Percentiles rank a stretch among this genome's conserved stretches.
Evolutionary conservation across 202 grass and related monocot species (phyloP).

Genomic region (Carex arenaria): DNA sequence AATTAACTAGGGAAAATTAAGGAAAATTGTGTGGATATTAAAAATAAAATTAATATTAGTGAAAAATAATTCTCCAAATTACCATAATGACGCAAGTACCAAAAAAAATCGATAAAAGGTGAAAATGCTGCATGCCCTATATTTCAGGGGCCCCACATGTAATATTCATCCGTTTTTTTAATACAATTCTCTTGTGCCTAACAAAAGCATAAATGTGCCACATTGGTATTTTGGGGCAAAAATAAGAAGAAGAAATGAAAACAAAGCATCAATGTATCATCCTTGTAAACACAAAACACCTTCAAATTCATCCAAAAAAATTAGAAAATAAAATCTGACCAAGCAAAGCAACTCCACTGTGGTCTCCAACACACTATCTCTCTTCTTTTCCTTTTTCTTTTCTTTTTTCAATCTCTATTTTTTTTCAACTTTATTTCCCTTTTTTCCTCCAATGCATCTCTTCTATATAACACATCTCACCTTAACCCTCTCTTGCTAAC

Average conservation of each 20-base stretch:
- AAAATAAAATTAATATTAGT: not conserved
- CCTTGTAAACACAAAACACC: not conserved
- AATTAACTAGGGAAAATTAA: too few species aligned
- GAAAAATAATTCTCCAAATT: not conserved
- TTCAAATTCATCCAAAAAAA: constrained; percentile 5
- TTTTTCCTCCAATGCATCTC: constrained; percentile 29
- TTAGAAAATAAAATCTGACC: not conserved
- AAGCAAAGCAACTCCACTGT: constrained; percentile 29
- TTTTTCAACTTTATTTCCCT: not conserved
- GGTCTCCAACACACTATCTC: constrained; percentile 10
- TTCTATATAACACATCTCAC: constrained; percentile 29
- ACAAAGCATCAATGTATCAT: constrained; percentile 1
- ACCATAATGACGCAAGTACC: not conserved
- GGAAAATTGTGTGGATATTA: not conserved
- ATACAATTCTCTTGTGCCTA: not conserved
- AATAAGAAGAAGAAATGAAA: not conserved
- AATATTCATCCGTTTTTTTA: not conserved
- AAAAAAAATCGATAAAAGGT: not conserved
- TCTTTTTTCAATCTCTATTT: not conserved
- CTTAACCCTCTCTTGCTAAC: not conserved
- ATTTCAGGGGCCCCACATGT: not conserved
- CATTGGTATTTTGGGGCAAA: not conserved
- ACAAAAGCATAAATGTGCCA: not conserved
- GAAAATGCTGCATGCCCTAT: not conserved
- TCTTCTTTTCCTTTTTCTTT: constrained; percentile 19